These are phyloP conservation scores for Fusarium sp. DNA, from an alignment of 2,329 filamentous ascomycete genomes.

Conservation along the genomic window DNA sequence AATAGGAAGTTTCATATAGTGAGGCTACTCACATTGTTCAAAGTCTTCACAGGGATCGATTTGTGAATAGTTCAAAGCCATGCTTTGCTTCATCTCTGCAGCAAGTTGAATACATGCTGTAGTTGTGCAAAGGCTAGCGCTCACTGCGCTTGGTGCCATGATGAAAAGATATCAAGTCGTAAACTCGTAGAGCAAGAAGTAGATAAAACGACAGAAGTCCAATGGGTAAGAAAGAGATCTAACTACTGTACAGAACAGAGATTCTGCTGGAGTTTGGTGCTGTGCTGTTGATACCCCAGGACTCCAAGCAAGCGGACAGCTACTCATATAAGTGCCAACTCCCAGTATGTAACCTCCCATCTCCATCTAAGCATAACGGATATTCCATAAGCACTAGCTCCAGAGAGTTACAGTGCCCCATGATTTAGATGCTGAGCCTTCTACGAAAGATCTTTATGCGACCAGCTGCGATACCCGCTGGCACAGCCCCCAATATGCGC, in stretches of 20 bases:
- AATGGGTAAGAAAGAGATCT: no score
- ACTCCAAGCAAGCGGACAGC: no score
- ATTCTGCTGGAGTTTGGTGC: background rate
- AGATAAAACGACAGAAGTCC: background rate
- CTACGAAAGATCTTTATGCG: background rate
- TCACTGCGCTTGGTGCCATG: background rate
- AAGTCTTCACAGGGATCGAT: constrained; percentile 79
- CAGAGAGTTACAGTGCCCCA: background rate
- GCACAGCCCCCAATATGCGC: background rate
- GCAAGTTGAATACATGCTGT: constrained; percentile 12
- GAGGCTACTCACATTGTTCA: constrained; percentile 62
- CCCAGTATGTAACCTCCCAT: background rate
- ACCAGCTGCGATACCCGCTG: background rate
- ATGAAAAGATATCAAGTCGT: background rate
- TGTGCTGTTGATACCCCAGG: no score
- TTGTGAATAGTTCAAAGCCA: constrained; percentile 64
- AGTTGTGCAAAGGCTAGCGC: constrained; percentile 1
- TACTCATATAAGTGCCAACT: background rate
- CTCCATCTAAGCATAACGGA: background rate
- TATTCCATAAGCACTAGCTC: constrained; percentile 2
- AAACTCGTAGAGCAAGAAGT: background rate
- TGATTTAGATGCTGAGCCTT: background rate
- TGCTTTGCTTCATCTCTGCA: constrained; percentile 11
- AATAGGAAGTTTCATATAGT: no score
- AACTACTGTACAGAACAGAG: background rate